These are phyloP conservation scores for Argentina anserina DNA, from an alignment of 306 rosid species.

Conservation along the genomic window DNA sequence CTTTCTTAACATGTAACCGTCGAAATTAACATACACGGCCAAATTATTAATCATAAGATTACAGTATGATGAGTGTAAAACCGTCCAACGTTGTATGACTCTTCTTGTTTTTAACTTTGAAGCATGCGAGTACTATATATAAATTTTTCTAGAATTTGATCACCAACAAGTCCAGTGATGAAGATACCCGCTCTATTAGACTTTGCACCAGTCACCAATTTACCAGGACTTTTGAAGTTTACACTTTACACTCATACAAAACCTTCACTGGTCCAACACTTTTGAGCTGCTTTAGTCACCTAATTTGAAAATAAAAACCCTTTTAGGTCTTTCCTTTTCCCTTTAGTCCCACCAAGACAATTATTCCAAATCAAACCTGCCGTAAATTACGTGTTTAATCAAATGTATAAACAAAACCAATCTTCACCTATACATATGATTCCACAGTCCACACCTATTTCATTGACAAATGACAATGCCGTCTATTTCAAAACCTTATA, in stretches of 20 bases:
- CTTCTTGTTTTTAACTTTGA: background rate
- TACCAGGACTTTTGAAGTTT: background rate
- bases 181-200: constrained; percentile 10
- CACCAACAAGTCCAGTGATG: background rate
- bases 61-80: no score
- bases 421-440: background rate
- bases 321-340: background rate
- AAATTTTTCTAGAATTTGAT: background rate
- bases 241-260: background rate
- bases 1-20: no score
- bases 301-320: constrained; percentile 18
- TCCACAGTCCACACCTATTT: constrained; percentile 10
- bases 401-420: background rate
- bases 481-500: constrained; percentile 4
- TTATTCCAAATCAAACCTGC: constrained; percentile 14
- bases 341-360: constrained; percentile 15
- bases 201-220: background rate
- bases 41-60: no score
- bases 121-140: background rate
- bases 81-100: no score
- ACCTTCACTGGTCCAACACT: constrained; percentile 17
- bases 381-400: constrained; percentile 1
- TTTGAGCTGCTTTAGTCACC: constrained; percentile 34
- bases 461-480: constrained; percentile 16
- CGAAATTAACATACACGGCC: no score